A percentile compares a stretch with the other conserved stretches of the same genome.
Conservation (phyloP, 2,329 filamentous ascomycete genomes). For the Thelonectria rubi region DNA sequence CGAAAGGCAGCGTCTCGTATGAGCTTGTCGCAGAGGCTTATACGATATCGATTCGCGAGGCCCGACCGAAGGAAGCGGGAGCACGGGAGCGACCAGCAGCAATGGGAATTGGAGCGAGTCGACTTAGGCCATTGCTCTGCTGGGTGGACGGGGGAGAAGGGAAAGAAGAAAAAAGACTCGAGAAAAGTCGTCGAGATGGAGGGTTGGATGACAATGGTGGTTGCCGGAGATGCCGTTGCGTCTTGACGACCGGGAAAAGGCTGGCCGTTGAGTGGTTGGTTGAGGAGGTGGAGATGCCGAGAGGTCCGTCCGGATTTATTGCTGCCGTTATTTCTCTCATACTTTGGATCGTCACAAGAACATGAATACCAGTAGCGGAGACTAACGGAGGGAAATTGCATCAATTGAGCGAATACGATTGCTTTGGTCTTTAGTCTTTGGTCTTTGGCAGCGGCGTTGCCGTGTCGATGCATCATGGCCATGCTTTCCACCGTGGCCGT, state of each 20-base stretch:
- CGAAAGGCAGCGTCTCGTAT: background rate
- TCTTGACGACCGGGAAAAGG: constrained; percentile 31
- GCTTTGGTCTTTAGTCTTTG: no score
- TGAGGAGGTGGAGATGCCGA: constrained; percentile 43
- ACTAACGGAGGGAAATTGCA: background rate
- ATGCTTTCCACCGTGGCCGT: no score
- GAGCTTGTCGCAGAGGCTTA: background rate
- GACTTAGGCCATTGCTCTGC: constrained; percentile 29
- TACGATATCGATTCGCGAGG: background rate
- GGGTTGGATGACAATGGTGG: constrained; percentile 19
- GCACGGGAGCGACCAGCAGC: constrained; percentile 6
- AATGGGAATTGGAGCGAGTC: constrained; percentile 8
- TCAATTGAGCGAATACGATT: no score
- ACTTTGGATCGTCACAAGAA: constrained; percentile 1
- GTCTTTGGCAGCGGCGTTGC: no score
- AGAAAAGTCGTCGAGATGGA: constrained; percentile 22
- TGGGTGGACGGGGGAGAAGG: constrained; percentile 17
- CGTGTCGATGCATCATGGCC: no score
- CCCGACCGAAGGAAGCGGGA: background rate
- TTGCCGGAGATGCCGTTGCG: constrained; percentile 39
- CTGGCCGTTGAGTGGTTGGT: constrained; percentile 38
- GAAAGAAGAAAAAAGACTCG: constrained; percentile 15
- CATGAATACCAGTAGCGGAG: background rate
- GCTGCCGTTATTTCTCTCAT: constrained; percentile 39
- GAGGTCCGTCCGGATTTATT: constrained; percentile 34